Evolutionary conservation across 2,329 filamentous ascomycete genomes (phyloP).

Genomic region (Tolypocladium amazonense): DNA sequence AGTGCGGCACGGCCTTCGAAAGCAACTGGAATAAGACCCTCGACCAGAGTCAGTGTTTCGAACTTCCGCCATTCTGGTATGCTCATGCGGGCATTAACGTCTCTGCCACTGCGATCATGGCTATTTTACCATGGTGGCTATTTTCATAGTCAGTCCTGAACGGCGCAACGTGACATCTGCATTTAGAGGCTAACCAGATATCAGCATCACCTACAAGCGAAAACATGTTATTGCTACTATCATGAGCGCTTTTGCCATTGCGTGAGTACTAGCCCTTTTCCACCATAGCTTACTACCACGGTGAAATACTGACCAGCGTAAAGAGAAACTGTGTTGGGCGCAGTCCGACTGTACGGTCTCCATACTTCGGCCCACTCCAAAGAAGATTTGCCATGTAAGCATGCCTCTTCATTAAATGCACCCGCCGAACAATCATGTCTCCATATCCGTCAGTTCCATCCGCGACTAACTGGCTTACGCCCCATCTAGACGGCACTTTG

Average conservation of each 20-base stretch:
- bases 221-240: neutral
- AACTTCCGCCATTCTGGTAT: neutral
- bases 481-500: neutral
- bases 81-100: neutral
- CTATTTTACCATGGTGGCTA: neutral
- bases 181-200: neutral
- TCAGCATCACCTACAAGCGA: neutral
- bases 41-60: neutral
- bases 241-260: neutral
- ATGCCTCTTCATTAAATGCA: neutral
- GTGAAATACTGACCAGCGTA: neutral
- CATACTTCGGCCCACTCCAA: neutral
- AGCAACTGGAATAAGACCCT: neutral
- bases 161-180: neutral
- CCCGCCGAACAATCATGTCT: neutral
- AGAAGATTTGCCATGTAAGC: neutral
- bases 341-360: neutral
- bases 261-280: neutral
- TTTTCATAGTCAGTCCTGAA: neutral
- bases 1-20: neutral
- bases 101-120: neutral
- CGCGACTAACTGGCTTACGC: neutral
- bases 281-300: neutral
- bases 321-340: neutral
- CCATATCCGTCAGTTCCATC: neutral